Percentiles rank a stretch among this genome's conserved stretches.
phyloP scores from a whole-genome alignment of 2,329 filamentous ascomycete genomes.

The Aspergillus flavus region DNA sequence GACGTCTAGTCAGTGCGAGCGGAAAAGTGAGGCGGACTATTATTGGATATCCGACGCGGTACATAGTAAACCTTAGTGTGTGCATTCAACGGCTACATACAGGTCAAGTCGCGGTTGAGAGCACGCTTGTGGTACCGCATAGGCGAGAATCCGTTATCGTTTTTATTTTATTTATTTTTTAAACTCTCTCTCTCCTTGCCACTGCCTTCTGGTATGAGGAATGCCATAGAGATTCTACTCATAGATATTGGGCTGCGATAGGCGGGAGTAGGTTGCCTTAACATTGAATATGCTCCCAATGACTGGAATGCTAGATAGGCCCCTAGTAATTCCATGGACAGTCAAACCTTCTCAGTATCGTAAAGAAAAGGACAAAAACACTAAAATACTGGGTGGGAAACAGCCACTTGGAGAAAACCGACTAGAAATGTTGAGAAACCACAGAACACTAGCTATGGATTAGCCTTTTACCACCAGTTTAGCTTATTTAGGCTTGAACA shows the following conservation, averaged over 20 bases:
- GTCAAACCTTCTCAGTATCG: not conserved
- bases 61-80: not conserved
- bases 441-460: not conserved
- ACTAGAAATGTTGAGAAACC: not conserved
- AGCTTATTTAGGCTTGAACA: not conserved
- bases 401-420: not conserved
- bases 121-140: not conserved
- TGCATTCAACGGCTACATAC: not conserved
- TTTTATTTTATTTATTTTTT: not conserved
- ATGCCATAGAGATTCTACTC: not conserved
- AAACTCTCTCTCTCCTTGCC: not conserved
- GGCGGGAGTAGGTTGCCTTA: not conserved
- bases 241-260: not conserved
- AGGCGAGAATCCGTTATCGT: not conserved
- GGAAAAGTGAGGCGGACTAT: not conserved
- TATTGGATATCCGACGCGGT: not conserved
- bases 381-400: no score
- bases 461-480: not conserved
- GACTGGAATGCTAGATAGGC: not conserved
- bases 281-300: not conserved
- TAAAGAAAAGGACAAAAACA: no score
- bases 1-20: not conserved
- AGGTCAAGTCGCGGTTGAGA: not conserved
- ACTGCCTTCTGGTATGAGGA: not conserved
- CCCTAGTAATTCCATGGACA: not conserved